Conservation (phyloP, 306 rosid species). For the Cicer bijugum region DNA sequence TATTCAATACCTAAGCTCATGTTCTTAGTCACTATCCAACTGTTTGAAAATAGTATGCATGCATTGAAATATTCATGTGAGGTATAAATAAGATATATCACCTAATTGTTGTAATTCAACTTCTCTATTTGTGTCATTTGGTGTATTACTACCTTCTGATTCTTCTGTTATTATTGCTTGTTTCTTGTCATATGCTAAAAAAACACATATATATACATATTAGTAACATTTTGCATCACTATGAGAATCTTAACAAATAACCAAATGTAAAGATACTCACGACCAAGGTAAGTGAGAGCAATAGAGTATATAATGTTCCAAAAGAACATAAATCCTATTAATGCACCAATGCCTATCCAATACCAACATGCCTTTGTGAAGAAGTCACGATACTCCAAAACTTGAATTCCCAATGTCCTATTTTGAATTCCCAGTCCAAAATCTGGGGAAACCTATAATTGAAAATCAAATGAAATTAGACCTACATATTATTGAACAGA, state of each 20-base stretch:
- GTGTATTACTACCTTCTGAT: constrained; percentile 17
- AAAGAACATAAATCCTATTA: constrained; percentile 50
- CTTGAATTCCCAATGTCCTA: constrained; percentile 52
- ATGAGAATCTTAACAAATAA: constrained; percentile 21
- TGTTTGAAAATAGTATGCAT: background rate
- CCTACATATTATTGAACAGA: background rate
- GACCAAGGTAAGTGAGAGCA: constrained; percentile 53
- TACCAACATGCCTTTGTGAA: constrained; percentile 57
- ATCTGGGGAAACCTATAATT: constrained; percentile 42
- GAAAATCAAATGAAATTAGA: constrained; percentile 22
- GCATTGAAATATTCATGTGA: constrained; percentile 6
- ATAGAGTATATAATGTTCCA: constrained; percentile 46
- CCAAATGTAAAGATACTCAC: constrained; percentile 50
- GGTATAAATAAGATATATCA: constrained; percentile 36
- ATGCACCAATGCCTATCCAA: constrained; percentile 63
- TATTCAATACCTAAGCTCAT: background rate
- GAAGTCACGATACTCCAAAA: constrained; percentile 57
- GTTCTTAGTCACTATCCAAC: background rate
- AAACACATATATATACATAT: constrained; percentile 1
- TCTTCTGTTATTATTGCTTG: constrained; percentile 45
- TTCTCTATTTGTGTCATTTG: constrained; percentile 35
- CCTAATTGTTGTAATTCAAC: constrained; percentile 43
- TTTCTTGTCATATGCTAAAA: constrained; percentile 52
- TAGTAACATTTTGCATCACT: constrained; percentile 9
- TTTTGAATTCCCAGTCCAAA: background rate